These are phyloP conservation scores for Infundibulicybe gibba DNA, from an alignment of 768 basidiomycete genomes.

Conservation along the genomic window DNA sequence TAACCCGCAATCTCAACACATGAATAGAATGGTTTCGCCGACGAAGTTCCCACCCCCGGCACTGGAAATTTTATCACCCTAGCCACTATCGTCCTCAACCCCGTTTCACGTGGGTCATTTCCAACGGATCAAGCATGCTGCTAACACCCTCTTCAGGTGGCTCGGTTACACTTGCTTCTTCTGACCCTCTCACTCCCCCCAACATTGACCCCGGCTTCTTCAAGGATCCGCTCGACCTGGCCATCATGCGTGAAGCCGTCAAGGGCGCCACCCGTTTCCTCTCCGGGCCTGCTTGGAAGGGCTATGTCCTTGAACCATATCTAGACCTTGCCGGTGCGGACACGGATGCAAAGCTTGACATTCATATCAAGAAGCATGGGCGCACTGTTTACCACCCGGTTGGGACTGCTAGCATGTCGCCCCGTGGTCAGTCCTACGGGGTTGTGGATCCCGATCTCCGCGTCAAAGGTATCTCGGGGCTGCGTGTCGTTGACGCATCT, in stretches of 20 bases:
- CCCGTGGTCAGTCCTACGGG: conserved; percentile 11
- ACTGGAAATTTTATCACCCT: conserved; percentile 8
- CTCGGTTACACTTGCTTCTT: not conserved
- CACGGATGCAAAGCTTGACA: conserved; percentile 11
- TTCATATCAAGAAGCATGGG: conserved; percentile 11
- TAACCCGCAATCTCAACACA: conserved; percentile 2
- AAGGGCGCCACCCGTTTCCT: conserved; percentile 3
- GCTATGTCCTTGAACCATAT: conserved; percentile 4
- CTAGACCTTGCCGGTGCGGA: not conserved
- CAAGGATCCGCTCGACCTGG: conserved; percentile 2
- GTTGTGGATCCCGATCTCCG: conserved; percentile 25
- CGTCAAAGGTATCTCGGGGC: conserved; percentile 22
- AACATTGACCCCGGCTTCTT: conserved; percentile 7
- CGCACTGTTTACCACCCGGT: conserved; percentile 22
- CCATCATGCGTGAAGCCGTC: conserved; percentile 6
- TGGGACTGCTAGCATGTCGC: conserved; percentile 19
- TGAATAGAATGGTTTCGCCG: too few species aligned
- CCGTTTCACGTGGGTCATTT: conserved; percentile 7
- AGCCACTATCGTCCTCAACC: conserved; percentile 4
- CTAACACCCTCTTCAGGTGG: not conserved
- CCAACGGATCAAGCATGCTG: not conserved
- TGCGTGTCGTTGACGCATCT: conserved; percentile 27
- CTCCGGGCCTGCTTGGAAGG: conserved; percentile 1
- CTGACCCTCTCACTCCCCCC: conserved; percentile 2
- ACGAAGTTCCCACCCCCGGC: not conserved